Conservation (phyloP, 2,329 filamentous ascomycete species). For the Colletotrichum coccodes region DNA sequence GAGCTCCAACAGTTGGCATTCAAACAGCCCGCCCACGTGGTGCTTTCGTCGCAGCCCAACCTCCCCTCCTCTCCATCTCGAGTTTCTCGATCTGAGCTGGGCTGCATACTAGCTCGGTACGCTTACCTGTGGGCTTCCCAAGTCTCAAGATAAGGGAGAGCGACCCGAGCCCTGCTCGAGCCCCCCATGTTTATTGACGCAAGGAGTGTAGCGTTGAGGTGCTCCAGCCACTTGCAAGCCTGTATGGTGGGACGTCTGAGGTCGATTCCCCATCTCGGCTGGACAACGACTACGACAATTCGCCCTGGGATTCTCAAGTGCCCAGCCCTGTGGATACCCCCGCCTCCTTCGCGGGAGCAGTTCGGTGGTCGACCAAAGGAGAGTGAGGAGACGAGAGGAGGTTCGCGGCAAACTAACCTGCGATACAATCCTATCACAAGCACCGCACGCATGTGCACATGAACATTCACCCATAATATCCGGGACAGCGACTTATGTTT, state of each 20-base stretch:
- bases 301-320: conserved; percentile 14
- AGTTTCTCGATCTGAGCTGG: background rate
- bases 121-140: background rate
- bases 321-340: conserved; percentile 22
- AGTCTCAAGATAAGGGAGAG: conserved; percentile 13
- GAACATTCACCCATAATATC: background rate
- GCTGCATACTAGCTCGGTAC: background rate
- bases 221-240: conserved; percentile 11
- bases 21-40: conserved; percentile 19
- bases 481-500: background rate
- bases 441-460: background rate
- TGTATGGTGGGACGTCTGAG: conserved; percentile 14
- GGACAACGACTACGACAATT: background rate
- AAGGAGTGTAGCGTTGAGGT: background rate
- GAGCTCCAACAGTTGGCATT: background rate
- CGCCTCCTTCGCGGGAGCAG: conserved; percentile 1
- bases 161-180: background rate
- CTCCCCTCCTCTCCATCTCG: background rate
- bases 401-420: background rate
- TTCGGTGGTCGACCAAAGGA: background rate
- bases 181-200: conserved; percentile 1
- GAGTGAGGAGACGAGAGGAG: background rate
- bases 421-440: background rate
- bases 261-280: conserved; percentile 16
- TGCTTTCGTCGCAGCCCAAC: conserved; percentile 17